Percentiles rank a stretch among this genome's conserved stretches.
Conservation (phyloP, 106 monocot genomes). For the Dendrobium huoshanense region DNA sequence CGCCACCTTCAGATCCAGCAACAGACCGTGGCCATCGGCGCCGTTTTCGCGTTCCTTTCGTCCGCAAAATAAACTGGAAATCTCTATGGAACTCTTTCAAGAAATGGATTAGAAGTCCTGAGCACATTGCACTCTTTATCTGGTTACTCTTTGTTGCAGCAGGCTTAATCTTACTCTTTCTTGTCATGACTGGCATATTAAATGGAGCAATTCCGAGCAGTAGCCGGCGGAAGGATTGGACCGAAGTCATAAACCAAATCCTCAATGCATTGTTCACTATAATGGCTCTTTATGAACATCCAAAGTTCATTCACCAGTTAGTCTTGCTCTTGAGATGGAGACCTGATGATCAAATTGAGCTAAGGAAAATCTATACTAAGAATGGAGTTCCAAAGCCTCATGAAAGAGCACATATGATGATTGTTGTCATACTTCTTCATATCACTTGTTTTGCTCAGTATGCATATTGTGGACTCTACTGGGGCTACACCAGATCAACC, state of each 20-base stretch:
- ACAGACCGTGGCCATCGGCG: background rate
- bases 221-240: constrained; percentile 1
- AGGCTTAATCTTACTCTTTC: constrained; percentile 12
- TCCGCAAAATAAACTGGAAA: constrained; percentile 17
- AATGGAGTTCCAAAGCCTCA: constrained; percentile 6
- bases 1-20: background rate
- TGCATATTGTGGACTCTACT: constrained; percentile 13
- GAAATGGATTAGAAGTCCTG: constrained; percentile 11
- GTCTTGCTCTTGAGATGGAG: constrained; percentile 10
- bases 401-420: constrained; percentile 5
- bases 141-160: constrained; percentile 15
- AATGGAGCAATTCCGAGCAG: constrained; percentile 1
- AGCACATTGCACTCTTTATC: constrained; percentile 12
- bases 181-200: constrained; percentile 12
- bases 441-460: constrained; percentile 13
- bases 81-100: constrained; percentile 3
- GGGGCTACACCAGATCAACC: constrained; percentile 11
- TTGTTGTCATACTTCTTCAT: constrained; percentile 17
- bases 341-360: background rate
- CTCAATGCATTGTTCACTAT: constrained; percentile 24
- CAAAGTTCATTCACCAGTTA: constrained; percentile 12
- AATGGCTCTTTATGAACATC: constrained; percentile 19
- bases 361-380: constrained; percentile 8
- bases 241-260: constrained; percentile 16
- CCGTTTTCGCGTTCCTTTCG: constrained; percentile 19